Percentiles rank a stretch among this genome's conserved stretches.
Conservation (phyloP, 1,139 yeast genomes). For the Geotrichum bryndzae region DNA sequence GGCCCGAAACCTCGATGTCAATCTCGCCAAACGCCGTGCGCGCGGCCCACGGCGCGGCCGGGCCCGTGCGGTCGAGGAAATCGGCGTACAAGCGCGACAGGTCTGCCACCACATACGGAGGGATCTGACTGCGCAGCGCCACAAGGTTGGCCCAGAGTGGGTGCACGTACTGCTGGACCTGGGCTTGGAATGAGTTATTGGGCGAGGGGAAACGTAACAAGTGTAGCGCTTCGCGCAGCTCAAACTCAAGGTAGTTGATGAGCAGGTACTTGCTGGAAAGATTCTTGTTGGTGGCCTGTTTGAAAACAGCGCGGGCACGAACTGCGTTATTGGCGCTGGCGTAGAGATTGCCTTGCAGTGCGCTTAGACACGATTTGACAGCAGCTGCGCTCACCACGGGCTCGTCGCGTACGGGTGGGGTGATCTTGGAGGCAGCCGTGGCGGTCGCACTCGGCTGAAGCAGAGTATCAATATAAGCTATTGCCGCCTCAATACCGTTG, state of each 20-base stretch:
- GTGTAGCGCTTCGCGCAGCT: constrained; percentile 22
- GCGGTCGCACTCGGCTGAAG: neutral
- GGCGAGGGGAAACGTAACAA: constrained; percentile 2
- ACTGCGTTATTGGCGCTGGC: constrained; percentile 1
- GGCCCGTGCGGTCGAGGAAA: constrained; percentile 10
- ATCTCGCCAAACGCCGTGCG: constrained; percentile 24
- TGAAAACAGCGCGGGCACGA: constrained; percentile 8
- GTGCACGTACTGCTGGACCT: constrained; percentile 15
- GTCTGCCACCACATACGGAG: constrained; percentile 11
- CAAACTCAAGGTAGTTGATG: constrained; percentile 33
- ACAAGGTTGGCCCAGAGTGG: constrained; percentile 11
- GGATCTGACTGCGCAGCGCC: constrained; percentile 4
- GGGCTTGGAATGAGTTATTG: constrained; percentile 4
- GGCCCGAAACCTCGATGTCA: constrained; percentile 36
- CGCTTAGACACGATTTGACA: constrained; percentile 6
- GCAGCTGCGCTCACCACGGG: neutral
- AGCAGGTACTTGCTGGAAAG: constrained; percentile 24
- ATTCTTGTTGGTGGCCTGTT: constrained; percentile 8
- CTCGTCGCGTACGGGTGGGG: constrained; percentile 1
- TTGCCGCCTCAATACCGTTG: constrained; percentile 19
- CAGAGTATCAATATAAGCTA: constrained; percentile 23
- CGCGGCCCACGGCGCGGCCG: constrained; percentile 11
- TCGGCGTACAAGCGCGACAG: constrained; percentile 10
- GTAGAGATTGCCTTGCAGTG: constrained; percentile 11
- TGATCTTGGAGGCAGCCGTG: neutral